Base-by-base conservation (phyloP, 371 early-diverging fungal species). In the Mortierella sp. region DNA sequence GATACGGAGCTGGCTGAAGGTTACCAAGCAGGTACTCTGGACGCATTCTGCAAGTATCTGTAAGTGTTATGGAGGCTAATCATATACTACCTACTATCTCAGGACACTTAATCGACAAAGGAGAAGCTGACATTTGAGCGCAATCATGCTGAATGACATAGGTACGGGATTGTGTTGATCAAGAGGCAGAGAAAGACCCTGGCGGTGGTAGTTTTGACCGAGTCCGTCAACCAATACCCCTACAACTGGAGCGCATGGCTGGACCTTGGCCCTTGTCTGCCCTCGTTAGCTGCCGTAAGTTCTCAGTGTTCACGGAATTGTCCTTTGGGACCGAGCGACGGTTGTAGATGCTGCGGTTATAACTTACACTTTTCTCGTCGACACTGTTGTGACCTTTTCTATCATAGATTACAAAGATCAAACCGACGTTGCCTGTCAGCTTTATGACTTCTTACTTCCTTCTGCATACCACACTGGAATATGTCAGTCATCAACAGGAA, bases 221-320 rank as follows among this genome's bases (percentile, higher is more conserved):
- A 92, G 75, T 95, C 98, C 7, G 86, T 97, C 1, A 84, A 84
- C 41, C 80, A 80, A 75, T 97, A 94, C 82, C 95, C 94, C 43
- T 96, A 90, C 88, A 97, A 97, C 83, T 97, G 98, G 97, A 94
- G 95, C 49, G 97, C 97, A n/a, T 98, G 98, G 98, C 86, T 92
- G 76, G 96, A 95, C 71, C 88, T 97, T 1, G 93, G 89, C 10
- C 70, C 89, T 7, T 90, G 94, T 54, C 79, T 96, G 1, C 82
- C 90, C 29, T 83, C 90, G 11, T 83, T 83, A 38, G 89, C 90
- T 70, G 88, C 90, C 55, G 90, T 93, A 80, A 75, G 84, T n/a
- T 32, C 54, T 35, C 55, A 35, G 74, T 18, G 32, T 2, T 58
- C 14, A n/a, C 29, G 21, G 51, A 56, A 2, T 14, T 18, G 16